Base-by-base conservation (phyloP, 352 stramenopile genomes). In the Globisporangium takayamanum region DNA sequence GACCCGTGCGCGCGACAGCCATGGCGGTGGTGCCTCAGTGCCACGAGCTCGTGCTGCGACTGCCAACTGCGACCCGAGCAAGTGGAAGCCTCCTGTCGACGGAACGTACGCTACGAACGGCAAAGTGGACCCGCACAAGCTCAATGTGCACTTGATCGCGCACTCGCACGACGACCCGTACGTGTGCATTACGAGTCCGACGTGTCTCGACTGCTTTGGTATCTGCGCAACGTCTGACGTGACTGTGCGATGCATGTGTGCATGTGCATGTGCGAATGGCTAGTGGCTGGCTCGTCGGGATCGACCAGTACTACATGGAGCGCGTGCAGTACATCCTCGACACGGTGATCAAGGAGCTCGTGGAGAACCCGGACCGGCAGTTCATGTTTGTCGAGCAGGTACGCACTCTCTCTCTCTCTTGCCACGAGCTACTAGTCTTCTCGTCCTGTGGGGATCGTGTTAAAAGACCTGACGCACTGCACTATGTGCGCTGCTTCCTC, bases 291-390 rank as follows among this genome's bases (percentile, higher is more conserved):
- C 71, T 98, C 11, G 89, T 98, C 57, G 98, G 91, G 1, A 86
- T 99, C 20, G 97, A 99, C 68, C 91, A 99, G 74, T 99, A 99
- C 68, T 99, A 97, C 72, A 80, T 87, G 55, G 55, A 93, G 50
- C 72, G 74, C 25, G 97, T 99, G 37, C 80, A 97, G 48, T 97
- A 94, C 69, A 99, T 99, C 60, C 59, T 99, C 37, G 90, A 98
- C 67, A 97, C 88, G 36, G 87, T 96, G 7, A 76, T 98, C 11
- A 67, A 88, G 48, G 74, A 95, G 56, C 77, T 99, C 1, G 52
- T 85, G 51, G 63, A 84, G 52, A 94, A 98, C 68, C 84, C 89
- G 14, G 71, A 96, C 62, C 84, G 94, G 53, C 94, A 91, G 56
- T 98, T 98, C 68, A 97, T 97, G 66, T 98, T 97, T 63, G 93